These are phyloP conservation scores for Kockiozyma suomiensis DNA, from an alignment of 805 yeast genomes.

Conservation along the genomic window DNA sequence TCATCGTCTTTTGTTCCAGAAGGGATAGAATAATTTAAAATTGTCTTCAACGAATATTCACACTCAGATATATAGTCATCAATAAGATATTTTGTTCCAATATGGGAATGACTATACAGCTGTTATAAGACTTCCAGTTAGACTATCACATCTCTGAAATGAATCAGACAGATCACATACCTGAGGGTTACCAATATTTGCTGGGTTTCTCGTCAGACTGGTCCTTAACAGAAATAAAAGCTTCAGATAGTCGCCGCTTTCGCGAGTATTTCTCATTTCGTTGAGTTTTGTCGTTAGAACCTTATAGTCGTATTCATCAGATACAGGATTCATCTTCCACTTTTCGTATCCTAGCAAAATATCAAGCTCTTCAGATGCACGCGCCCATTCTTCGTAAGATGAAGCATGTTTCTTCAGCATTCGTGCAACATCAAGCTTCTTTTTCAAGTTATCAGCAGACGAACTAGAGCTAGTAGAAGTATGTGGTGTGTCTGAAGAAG, in stretches of 20 bases:
- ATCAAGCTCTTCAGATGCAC: slow-evolving; percentile 65
- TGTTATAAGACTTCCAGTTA: slow-evolving; percentile 2
- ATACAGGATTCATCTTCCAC: slow-evolving; percentile 69
- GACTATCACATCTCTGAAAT: neutral
- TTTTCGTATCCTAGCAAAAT: slow-evolving; percentile 57
- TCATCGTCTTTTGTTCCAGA: slow-evolving; percentile 31
- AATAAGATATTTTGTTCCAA: slow-evolving; percentile 82
- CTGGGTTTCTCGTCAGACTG: slow-evolving; percentile 80
- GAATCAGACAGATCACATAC: neutral
- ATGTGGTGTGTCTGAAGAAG: neutral
- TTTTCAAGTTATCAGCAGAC: neutral
- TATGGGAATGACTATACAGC: slow-evolving; percentile 73
- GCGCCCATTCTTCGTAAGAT: slow-evolving; percentile 63
- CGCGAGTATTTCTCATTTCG: slow-evolving; percentile 64
- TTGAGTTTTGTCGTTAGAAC: slow-evolving; percentile 55
- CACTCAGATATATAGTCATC: slow-evolving; percentile 86
- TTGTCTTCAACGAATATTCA: slow-evolving; percentile 47
- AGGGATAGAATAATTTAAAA: slow-evolving; percentile 35
- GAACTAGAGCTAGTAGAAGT: neutral
- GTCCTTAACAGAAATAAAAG: slow-evolving; percentile 79
- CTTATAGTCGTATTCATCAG: slow-evolving; percentile 73
- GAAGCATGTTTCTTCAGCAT: slow-evolving; percentile 23
- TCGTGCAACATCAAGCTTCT: slow-evolving; percentile 20
- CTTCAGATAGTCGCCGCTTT: slow-evolving; percentile 57
- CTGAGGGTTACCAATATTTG: slow-evolving; percentile 80